Percentiles rank a stretch among this genome's conserved stretches.
Evolutionary conservation across 768 basidiomycete genomes (phyloP).

Genomic region (Dendrothele bispora): DNA sequence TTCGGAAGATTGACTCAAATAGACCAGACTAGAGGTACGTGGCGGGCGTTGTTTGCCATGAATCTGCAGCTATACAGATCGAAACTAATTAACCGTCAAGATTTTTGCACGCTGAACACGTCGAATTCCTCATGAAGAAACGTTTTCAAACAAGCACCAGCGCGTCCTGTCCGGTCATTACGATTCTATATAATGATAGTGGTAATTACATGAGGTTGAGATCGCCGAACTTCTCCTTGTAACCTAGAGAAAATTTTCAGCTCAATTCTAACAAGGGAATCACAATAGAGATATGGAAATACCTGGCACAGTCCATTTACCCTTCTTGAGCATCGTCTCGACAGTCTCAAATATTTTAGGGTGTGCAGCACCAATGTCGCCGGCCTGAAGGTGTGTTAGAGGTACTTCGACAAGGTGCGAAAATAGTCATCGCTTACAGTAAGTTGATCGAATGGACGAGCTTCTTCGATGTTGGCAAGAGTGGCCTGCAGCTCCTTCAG

Average conservation of each 20-base stretch:
- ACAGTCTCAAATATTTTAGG: slow-evolving; percentile 90
- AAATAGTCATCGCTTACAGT: slow-evolving; percentile 58
- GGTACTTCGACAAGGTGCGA: not conserved
- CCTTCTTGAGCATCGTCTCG: slow-evolving; percentile 94
- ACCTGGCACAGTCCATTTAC: slow-evolving; percentile 98
- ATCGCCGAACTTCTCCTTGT: slow-evolving; percentile 13
- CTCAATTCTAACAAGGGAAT: no score
- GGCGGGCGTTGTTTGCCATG: no score
- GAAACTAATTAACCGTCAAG: no score
- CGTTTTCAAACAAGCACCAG: no score
- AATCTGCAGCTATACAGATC: no score
- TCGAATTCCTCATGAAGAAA: no score
- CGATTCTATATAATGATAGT: no score
- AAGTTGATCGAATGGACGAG: slow-evolving; percentile 95
- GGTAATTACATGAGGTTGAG: slow-evolving; percentile 9
- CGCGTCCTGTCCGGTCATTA: no score
- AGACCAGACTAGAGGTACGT: no score
- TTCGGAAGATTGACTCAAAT: no score
- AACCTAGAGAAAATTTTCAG: slow-evolving; percentile 2
- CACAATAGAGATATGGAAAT: slow-evolving; percentile 19
- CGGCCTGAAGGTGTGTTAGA: slow-evolving; percentile 47
- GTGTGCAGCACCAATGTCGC: slow-evolving; percentile 89
- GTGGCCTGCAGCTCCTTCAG: slow-evolving; percentile 90
- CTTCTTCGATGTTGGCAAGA: slow-evolving; percentile 94
- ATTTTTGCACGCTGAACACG: no score